Evolutionary conservation across 257 asterid species (phyloP), one percentile per base, ranked within the genome.

Genomic region (Plantago ovata): DNA sequence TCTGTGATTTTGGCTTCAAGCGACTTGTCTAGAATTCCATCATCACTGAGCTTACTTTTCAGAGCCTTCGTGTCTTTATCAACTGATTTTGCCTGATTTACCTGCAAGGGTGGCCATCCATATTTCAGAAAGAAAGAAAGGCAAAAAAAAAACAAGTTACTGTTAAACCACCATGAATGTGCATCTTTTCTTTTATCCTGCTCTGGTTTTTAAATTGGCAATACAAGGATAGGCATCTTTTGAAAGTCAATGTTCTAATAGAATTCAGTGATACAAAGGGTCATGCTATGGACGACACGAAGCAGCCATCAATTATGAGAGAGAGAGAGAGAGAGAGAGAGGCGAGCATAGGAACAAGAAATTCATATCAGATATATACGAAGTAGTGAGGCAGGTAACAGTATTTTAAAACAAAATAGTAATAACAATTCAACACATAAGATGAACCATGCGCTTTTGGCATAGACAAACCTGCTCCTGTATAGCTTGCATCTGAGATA

Each of bases 41-140:
- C 86, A 3, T 91, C 95, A 48, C 92, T 72, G 53, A 79, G 75
- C 68, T 83, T 79, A 59, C 61, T 73, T 79, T 77, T 86, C 44
- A 85, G 91, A 69, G 64, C 69, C 69, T 92, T 88, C 36, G 84
- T 77, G 23, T 92, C 95, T 71, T 85, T 85, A 65, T 92, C 97
- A 64, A 75, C 76, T 38, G 94, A 68, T 73, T 92, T 92, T 0
- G 80, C 79, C 21, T 84, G 79, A 72, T 69, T 79, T 33, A 78
- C 94, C 98, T 87, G 75, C 53, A 40, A 67, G 42, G 10, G 44
- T 38, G 50, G 4, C n/a, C 54, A 28, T n/a, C 24, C 51, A 59
- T 14, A n/a, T n/a, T n/a, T n/a, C n/a, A n/a, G n/a, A n/a, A n/a
- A n/a, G n/a, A n/a, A n/a, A n/a, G n/a, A n/a, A n/a, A n/a, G n/a